These are phyloP conservation scores for Penicillium sp. DNA, from an alignment of 2,329 filamentous ascomycete species.

Conservation along the genomic window DNA sequence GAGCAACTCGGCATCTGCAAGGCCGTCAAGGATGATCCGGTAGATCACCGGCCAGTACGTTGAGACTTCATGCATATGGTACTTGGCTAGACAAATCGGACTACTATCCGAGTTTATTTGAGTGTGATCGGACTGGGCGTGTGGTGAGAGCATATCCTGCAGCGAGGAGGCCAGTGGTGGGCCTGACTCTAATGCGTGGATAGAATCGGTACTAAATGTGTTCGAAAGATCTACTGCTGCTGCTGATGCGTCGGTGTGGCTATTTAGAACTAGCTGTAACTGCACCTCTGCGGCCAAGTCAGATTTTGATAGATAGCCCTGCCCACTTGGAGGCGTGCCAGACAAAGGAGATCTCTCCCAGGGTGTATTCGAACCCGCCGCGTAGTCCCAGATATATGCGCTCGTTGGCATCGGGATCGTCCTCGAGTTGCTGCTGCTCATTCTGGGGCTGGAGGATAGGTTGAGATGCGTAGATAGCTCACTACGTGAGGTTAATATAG, in stretches of 20 bases:
- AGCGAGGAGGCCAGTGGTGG: not conserved
- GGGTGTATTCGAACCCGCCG: not conserved
- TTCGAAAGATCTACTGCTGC: not conserved
- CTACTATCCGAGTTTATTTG: too few relatives aligned
- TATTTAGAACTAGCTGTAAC: not conserved
- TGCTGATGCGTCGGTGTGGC: not conserved
- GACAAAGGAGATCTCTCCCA: not conserved
- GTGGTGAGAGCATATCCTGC: too few relatives aligned
- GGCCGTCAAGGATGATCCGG: conserved; percentile 1
- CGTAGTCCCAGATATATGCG: not conserved
- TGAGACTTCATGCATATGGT: not conserved
- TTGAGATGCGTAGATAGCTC: not conserved
- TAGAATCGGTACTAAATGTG: too few relatives aligned
- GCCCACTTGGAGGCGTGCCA: not conserved
- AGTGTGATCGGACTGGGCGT: too few relatives aligned
- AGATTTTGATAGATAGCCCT: not conserved
- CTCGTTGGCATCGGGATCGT: not conserved
- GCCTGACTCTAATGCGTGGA: not conserved
- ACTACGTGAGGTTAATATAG: not conserved
- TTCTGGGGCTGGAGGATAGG: not conserved
- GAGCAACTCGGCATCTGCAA: conserved; percentile 2
- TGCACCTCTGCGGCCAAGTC: not conserved
- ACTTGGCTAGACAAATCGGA: not conserved
- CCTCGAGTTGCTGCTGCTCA: too few relatives aligned
- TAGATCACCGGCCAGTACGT: conserved; percentile 14